Percentiles rank a stretch among this genome's conserved stretches.
Conservation (phyloP, 805 yeast genomes). For the Suhomyces pyralidae region DNA sequence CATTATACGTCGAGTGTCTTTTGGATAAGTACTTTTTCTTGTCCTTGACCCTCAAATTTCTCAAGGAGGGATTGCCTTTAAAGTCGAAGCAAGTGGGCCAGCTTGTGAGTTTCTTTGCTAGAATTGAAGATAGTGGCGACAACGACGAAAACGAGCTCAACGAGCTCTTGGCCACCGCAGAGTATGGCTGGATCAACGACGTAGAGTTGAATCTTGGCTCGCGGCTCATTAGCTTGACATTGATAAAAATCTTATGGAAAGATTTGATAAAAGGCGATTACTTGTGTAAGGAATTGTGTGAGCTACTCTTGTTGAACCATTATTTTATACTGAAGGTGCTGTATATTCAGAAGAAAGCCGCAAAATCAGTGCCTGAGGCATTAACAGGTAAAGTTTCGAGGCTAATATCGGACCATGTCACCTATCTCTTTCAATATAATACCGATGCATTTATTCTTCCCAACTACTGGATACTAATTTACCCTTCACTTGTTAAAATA, state of each 20-base stretch:
- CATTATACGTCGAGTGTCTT: conserved; percentile 66
- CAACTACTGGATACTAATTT: conserved; percentile 55
- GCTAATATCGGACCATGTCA: conserved; percentile 28
- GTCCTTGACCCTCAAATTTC: conserved; percentile 57
- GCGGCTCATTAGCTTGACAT: conserved; percentile 37
- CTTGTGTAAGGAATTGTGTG: conserved; percentile 63
- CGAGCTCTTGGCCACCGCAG: not conserved
- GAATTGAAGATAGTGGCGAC: conserved; percentile 2
- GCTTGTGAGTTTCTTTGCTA: conserved; percentile 15
- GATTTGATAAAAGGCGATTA: conserved; percentile 56
- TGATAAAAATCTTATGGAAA: conserved; percentile 69
- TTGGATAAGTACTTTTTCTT: conserved; percentile 62
- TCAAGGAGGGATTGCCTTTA: conserved; percentile 37
- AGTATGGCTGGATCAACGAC: conserved; percentile 11
- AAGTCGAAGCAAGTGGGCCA: conserved; percentile 24
- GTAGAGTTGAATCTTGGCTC: conserved; percentile 34
- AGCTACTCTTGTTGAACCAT: conserved; percentile 51
- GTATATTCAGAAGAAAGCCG: conserved; percentile 6
- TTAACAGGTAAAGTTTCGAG: conserved; percentile 27
- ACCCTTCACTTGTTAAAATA: conserved; percentile 45
- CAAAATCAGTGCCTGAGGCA: conserved; percentile 7
- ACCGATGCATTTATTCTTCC: conserved; percentile 65
- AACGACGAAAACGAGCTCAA: conserved; percentile 21
- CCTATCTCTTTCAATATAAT: conserved; percentile 45
- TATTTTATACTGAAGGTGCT: conserved; percentile 32